Evolutionary conservation across 164 flowering plant genomes (phyloP), one percentile per base, ranked within the genome.

Genomic region (Echeveria elegans): DNA sequence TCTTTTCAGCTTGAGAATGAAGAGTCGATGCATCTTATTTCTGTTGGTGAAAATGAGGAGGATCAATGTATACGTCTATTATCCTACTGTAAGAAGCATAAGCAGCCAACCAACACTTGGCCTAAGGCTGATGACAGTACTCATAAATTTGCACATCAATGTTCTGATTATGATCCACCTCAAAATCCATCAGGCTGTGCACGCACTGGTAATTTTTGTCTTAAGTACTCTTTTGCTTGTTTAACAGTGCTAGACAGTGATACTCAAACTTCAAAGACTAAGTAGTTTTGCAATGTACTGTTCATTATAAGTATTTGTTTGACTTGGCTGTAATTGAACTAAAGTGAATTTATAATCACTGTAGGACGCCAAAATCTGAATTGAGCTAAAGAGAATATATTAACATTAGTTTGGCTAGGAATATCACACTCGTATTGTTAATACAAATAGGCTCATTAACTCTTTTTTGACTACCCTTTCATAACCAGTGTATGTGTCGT

Each of bases 111-210:
- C 36, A 82, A 81, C 79, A 83, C 84, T n/a, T 83, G 83, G 66
- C 53, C 73, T 40, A 73, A 78, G 38, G 60, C 72, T 66, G 87
- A 85, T 66, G 86, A 84, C 28, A 74, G 74, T 50, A 68, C 70
- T 64, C 80, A 64, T 36, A 81, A 59, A 72, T 53, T 71, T 64
- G 67, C 71, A 9, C 69, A 70, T 52, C 80, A 64, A 47, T 78
- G 78, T 76, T 80, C 84, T 52, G 76, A 82, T 64, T 95, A 82
- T 72, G 74, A 15, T 47, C 94, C 94, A 29, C 88, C 96, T 41
- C n/a, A 67, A 30, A 95, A 90, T 82, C 85, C 88, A 65, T 88
- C 97, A 75, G 99, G 99, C 40, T 95, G 96, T 85, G 97, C 97
- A 74, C 96, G 97, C 50, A 80, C 68, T 75, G 98, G 98, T 93